Evolutionary conservation across 2,329 filamentous ascomycete genomes (phyloP).

Genomic region (Xylaria sp.): DNA sequence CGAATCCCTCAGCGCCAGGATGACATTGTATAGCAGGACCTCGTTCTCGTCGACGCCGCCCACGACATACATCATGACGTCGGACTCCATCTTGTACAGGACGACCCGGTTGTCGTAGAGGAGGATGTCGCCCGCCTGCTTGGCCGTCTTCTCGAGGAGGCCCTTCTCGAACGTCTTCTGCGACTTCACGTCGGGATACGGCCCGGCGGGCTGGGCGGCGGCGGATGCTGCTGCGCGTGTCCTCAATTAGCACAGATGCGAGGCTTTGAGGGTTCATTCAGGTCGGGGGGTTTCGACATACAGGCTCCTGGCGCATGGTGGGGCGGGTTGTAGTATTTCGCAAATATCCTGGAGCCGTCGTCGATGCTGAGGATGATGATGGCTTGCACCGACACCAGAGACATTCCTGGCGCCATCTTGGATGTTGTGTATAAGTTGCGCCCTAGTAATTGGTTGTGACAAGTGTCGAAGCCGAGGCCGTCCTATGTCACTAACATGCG

Average conservation of each 20-base stretch:
- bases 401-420: slow-evolving; percentile 73
- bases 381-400: slow-evolving; percentile 76
- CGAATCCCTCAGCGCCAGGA: slow-evolving; percentile 87
- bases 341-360: slow-evolving; percentile 87
- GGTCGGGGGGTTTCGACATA: slow-evolving; percentile 20
- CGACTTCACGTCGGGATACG: slow-evolving; percentile 86
- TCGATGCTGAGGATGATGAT: slow-evolving; percentile 80
- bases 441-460: slow-evolving; percentile 11
- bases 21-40: slow-evolving; percentile 91
- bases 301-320: slow-evolving; percentile 45
- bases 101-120: slow-evolving; percentile 96
- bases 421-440: slow-evolving; percentile 3
- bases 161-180: slow-evolving; percentile 98
- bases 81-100: slow-evolving; percentile 96
- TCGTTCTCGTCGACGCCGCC: slow-evolving; percentile 94
- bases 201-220: slow-evolving; percentile 60
- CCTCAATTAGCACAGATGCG: slow-evolving; percentile 22
- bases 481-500: slow-evolving; percentile 6
- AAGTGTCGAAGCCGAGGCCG: slow-evolving; percentile 3
- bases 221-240: slow-evolving; percentile 41
- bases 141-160: slow-evolving; percentile 90
- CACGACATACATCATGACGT: slow-evolving; percentile 95
- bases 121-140: slow-evolving; percentile 94
- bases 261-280: background rate
- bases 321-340: slow-evolving; percentile 67